Conservation (phyloP, 2,329 filamentous ascomycete genomes). For the Neonectria punicea region DNA sequence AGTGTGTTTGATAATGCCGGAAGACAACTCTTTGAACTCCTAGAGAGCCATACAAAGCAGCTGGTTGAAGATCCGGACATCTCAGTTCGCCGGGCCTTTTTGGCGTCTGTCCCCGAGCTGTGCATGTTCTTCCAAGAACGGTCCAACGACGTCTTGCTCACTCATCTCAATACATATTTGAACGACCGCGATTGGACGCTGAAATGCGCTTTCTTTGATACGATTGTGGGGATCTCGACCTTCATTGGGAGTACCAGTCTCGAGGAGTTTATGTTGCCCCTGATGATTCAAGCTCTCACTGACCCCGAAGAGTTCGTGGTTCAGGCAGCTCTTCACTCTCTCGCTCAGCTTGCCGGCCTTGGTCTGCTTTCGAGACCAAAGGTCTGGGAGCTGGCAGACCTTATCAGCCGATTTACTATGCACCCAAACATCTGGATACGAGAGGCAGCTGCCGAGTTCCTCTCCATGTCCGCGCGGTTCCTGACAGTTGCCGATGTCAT, state of each 20-base stretch:
- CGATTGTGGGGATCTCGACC: conserved; percentile 89
- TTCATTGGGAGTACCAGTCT: conserved; percentile 90
- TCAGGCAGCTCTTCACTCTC: conserved; percentile 86
- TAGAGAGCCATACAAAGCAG: conserved; percentile 89
- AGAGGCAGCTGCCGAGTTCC: conserved; percentile 86
- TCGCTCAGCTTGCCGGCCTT: conserved; percentile 88
- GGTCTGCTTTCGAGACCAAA: conserved; percentile 87
- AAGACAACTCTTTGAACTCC: conserved; percentile 81
- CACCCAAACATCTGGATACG: conserved; percentile 97
- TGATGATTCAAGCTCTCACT: conserved; percentile 94
- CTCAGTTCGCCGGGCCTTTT: conserved; percentile 87
- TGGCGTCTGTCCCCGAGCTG: conserved; percentile 89
- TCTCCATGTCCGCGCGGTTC: conserved; percentile 79
- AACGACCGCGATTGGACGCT: conserved; percentile 97
- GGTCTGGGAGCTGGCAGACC: conserved; percentile 87
- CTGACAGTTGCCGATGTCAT: conserved; percentile 83
- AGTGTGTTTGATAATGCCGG: conserved; percentile 90
- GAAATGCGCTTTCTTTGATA: conserved; percentile 96
- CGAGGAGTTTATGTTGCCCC: conserved; percentile 93
- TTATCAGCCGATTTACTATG: conserved; percentile 85
- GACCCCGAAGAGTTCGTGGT: conserved; percentile 95
- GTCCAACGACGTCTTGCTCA: conserved; percentile 94
- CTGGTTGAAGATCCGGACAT: conserved; percentile 88
- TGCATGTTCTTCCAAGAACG: conserved; percentile 96
- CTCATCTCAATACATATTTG: conserved; percentile 95